Evolutionary conservation across 352 stramenopile species (phyloP).

Genomic region (Phytophthora megakarya): DNA sequence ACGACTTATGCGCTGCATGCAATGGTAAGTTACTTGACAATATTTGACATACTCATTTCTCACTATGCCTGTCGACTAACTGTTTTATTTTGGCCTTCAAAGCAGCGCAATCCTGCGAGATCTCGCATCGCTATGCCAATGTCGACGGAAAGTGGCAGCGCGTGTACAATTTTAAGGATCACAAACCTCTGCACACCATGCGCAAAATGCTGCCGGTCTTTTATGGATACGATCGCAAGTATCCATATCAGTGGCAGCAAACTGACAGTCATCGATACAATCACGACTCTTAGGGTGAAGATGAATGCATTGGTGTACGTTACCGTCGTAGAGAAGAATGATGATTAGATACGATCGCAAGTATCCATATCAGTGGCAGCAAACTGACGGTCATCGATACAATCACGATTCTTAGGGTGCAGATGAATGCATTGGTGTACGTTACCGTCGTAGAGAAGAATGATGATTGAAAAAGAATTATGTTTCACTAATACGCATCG

Average conservation of each 20-base stretch:
- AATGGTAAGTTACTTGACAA: slow-evolving; percentile 42
- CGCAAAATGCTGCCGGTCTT: slow-evolving; percentile 78
- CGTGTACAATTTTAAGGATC: slow-evolving; percentile 77
- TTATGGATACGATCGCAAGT: slow-evolving; percentile 48
- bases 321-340: no score
- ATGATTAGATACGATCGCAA: slow-evolving; percentile 48
- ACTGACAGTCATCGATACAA: slow-evolving; percentile 2
- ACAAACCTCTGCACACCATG: slow-evolving; percentile 60
- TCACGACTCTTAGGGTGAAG: no score
- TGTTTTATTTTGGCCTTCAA: slow-evolving; percentile 19
- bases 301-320: no score
- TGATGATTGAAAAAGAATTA: no score
- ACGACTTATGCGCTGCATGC: slow-evolving; percentile 71
- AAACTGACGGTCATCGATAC: not conserved
- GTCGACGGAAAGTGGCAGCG: slow-evolving; percentile 83
- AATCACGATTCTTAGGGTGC: no score
- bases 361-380: slow-evolving; percentile 18
- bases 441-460: no score
- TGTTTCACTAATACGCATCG: no score
- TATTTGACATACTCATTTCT: not conserved
- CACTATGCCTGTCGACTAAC: slow-evolving; percentile 1
- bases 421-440: no score
- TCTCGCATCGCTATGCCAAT: slow-evolving; percentile 79
- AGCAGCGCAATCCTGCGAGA: slow-evolving; percentile 59
- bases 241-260: slow-evolving; percentile 18